Percentiles rank a stretch among this genome's conserved stretches.
Conservation (phyloP, 2,329 filamentous ascomycete species). For the Apiospora aurea region DNA sequence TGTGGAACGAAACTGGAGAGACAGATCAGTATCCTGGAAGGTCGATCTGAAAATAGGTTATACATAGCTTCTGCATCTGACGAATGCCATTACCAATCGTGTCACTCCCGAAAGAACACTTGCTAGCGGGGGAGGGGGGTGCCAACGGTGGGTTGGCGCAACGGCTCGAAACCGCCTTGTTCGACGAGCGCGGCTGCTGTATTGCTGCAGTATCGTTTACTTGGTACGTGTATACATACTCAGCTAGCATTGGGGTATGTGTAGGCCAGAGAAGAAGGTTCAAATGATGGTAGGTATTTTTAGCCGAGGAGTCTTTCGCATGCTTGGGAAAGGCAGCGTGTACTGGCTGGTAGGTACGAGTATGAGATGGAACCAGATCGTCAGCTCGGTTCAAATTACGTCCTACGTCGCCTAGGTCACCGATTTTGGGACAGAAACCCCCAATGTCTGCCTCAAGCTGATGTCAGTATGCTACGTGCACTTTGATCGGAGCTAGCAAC, state of each 20-base stretch:
- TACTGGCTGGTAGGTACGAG: not conserved
- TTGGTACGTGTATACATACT: not conserved
- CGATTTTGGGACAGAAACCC: not conserved
- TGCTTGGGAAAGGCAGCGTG: not conserved
- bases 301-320: not conserved
- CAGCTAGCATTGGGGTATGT: not conserved
- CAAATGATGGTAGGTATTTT: not conserved
- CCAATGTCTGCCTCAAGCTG: not conserved
- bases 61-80: constrained; percentile 21
- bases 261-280: too few relatives aligned
- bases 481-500: not conserved
- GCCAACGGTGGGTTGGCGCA: constrained; percentile 7
- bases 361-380: constrained; percentile 1
- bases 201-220: not conserved
- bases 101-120: not conserved
- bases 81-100: not conserved
- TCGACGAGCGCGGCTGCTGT: constrained; percentile 5
- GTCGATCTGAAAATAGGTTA: constrained; percentile 14
- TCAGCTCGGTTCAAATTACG: constrained; percentile 1
- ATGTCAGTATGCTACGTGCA: not conserved
- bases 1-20: not conserved
- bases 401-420: constrained; percentile 2
- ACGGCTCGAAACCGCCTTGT: constrained; percentile 8
- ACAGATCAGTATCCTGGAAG: not conserved
- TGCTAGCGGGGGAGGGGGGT: not conserved